These are phyloP conservation scores for Podospora pseudoanserina DNA, from an alignment of 495 filamentous ascomycete species.

Conservation along the genomic window DNA sequence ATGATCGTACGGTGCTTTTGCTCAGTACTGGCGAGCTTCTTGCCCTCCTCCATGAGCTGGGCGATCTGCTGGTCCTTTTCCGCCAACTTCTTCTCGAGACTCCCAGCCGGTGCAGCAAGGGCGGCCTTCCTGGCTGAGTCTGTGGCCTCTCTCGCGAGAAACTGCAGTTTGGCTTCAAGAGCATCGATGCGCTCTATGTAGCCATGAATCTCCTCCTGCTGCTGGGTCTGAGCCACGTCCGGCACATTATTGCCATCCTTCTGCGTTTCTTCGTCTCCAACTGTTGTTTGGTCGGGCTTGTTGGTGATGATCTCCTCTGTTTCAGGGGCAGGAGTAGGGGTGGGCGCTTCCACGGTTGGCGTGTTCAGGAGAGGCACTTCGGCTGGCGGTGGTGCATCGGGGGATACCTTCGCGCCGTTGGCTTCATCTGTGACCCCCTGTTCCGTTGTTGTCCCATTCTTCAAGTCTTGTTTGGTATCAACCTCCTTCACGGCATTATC, in stretches of 20 bases:
- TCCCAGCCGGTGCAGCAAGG: conserved; percentile 57
- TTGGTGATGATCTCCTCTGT: neutral
- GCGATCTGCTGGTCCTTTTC: conserved; percentile 91
- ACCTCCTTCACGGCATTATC: conserved; percentile 7
- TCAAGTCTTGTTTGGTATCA: neutral
- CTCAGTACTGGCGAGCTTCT: conserved; percentile 80
- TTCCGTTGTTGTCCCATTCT: conserved; percentile 3
- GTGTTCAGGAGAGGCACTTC: neutral
- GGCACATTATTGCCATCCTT: conserved; percentile 51
- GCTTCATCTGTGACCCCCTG: neutral
- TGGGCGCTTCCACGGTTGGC: neutral
- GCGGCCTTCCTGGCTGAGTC: conserved; percentile 66
- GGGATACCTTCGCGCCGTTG: conserved; percentile 6
- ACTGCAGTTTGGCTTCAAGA: conserved; percentile 83
- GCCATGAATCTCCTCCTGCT: conserved; percentile 74
- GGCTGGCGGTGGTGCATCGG: conserved; percentile 8
- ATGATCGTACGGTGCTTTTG: conserved; percentile 76
- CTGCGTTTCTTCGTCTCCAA: conserved; percentile 9
- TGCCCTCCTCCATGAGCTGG: conserved; percentile 85
- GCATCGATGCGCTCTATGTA: conserved; percentile 92
- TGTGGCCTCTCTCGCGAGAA: conserved; percentile 73
- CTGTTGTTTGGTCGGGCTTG: neutral
- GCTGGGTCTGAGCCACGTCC: conserved; percentile 56
- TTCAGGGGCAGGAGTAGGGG: conserved; percentile 1
- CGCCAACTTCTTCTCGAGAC: conserved; percentile 69